Evolutionary conservation across 768 basidiomycete species (phyloP), one percentile per base, ranked within the genome.

Genomic region (Agrocybe pediades): DNA sequence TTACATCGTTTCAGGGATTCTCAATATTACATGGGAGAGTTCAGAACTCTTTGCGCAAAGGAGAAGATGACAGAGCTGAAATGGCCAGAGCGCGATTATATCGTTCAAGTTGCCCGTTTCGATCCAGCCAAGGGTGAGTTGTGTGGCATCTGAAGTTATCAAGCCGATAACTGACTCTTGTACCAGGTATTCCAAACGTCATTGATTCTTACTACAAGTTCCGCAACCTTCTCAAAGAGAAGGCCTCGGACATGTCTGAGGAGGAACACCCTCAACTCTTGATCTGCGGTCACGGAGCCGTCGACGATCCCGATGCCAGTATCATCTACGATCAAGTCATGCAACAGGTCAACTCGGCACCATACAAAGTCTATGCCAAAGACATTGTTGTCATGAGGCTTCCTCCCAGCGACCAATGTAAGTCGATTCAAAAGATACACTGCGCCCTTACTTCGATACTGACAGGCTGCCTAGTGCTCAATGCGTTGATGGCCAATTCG

Each of bases 251-350:
- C 6, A 62, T 80, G 44, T 62, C 60, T 11, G 74, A 74, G 29
- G 75, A 82, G 6, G 83, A 86, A 48, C 74, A 77, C 40, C 91
- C 91, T 51, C 91, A 93, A 67, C 70, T 93, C 59, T 74, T 93
- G 63, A 70, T 93, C 59, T 92, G 90, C 68, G 95, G 95, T 19
- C 95, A 97, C 67, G 93, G 93, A 49, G 90, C 89, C 23, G 92
- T 97, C 55, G 95, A 97, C 62, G 95, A 97, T 70, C 95, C 93
- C 15, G 93, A 97, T 75, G 93, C 93, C 13, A 91, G 86, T 70
- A 90, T 91, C 74, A 92, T 93, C 69, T 92, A 92, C 67, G 91
- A 92, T 59, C 80, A 91, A 65, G 77, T 86, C 57, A 79, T 88
- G 65, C 79, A 83, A 56, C 71, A 87, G 57, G 78, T 92, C 41